Conservation (phyloP, 306 rosid species). For the Pueraria montana region DNA sequence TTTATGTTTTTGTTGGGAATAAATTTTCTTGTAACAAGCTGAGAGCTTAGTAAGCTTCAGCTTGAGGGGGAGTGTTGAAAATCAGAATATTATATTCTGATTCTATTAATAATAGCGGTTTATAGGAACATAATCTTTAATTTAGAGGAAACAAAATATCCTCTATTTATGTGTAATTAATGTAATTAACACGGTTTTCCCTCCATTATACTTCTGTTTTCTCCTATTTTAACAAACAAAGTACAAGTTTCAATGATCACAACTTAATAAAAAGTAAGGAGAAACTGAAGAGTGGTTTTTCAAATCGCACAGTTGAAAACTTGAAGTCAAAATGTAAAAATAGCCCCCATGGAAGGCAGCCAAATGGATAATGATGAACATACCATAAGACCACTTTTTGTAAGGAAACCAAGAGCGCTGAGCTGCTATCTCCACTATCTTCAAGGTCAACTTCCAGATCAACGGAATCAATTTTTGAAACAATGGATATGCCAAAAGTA, state of each 20-base stretch:
- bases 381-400: constrained; percentile 69
- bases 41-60: no score
- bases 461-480: constrained; percentile 61
- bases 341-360: constrained; percentile 13
- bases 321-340: constrained; percentile 23
- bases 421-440: constrained; percentile 65
- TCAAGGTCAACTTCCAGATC: constrained; percentile 71
- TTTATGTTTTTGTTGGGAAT: no score
- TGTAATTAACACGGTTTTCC: no score
- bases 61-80: no score
- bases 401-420: constrained; percentile 58
- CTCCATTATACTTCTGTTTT: no score
- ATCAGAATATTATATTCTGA: no score
- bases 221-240: no score
- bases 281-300: constrained; percentile 16
- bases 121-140: no score
- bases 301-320: not conserved
- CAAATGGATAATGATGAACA: constrained; percentile 33
- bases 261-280: constrained; percentile 24
- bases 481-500: constrained; percentile 59
- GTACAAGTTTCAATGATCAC: not conserved
- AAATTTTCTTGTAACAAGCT: no score
- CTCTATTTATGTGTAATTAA: no score
- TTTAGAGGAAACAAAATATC: no score
- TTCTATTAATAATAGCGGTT: no score